Evolutionary conservation across 2,329 filamentous ascomycete genomes (phyloP).

Genomic region (Lachnellula arida): DNA sequence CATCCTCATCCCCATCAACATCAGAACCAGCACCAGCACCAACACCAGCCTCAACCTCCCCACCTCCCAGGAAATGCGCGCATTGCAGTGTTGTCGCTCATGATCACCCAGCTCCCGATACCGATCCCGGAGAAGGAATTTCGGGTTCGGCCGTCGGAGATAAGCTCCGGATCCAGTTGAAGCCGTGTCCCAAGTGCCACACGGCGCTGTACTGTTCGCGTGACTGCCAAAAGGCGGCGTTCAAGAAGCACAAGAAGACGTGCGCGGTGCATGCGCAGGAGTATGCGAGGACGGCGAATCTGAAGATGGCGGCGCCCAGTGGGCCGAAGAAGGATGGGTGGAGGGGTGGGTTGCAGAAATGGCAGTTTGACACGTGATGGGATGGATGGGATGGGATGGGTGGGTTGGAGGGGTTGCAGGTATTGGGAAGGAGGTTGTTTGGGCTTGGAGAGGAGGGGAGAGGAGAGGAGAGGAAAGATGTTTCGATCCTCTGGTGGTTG

Average conservation of each 20-base stretch:
- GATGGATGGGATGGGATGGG: neutral
- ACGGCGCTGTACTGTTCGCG: conserved; percentile 24
- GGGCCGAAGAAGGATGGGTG: conserved; percentile 11
- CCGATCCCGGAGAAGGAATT: neutral
- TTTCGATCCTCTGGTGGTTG: no score
- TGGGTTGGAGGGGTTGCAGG: no score
- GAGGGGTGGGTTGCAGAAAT: conserved; percentile 20
- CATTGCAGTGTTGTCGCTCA: no score
- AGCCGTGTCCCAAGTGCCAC: conserved; percentile 23
- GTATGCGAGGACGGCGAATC: conserved; percentile 16
- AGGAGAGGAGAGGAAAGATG: no score
- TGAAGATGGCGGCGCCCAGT: conserved; percentile 11
- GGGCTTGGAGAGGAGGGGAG: no score
- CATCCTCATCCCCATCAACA: no score
- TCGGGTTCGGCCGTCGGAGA: no score
- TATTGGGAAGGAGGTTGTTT: no score
- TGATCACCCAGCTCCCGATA: neutral
- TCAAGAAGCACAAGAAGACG: conserved; percentile 24
- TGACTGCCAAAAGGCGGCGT: conserved; percentile 25
- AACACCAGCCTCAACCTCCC: no score
- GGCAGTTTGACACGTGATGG: conserved; percentile 23
- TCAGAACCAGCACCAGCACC: no score
- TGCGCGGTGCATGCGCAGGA: conserved; percentile 18
- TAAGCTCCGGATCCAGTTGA: conserved; percentile 4
- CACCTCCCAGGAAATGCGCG: neutral